phyloP scores from a whole-genome alignment of 2,329 filamentous ascomycete species.

The Apiospora phragmitis region DNA sequence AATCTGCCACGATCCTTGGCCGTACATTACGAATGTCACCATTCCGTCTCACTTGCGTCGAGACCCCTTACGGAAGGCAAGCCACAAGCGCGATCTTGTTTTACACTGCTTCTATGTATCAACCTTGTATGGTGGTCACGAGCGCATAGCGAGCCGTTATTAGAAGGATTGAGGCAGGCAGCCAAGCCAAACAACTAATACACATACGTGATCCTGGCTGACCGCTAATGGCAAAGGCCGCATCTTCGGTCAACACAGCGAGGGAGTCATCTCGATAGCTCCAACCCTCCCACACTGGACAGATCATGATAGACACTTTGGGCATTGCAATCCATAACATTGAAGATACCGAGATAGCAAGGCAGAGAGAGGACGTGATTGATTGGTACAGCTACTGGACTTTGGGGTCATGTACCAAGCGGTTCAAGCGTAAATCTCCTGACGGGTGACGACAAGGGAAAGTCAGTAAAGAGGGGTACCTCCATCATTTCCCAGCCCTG shows the following conservation, averaged over 20 bases:
- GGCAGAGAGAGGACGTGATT: not conserved
- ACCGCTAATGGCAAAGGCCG: not conserved
- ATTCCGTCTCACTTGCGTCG: not conserved
- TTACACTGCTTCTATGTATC: not conserved
- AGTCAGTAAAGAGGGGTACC: not conserved
- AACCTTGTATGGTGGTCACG: not conserved
- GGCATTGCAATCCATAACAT: not conserved
- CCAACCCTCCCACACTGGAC: not conserved
- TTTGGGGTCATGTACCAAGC: not conserved
- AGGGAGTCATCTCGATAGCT: not conserved
- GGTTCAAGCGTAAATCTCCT: not conserved
- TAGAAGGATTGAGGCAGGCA: not conserved
- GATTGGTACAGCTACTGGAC: not conserved
- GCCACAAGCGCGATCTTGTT: not conserved
- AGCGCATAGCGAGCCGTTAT: not conserved
- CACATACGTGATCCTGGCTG: not conserved
- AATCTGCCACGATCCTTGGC: slow-evolving; percentile 6
- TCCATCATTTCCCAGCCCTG: not conserved
- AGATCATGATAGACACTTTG: not conserved
- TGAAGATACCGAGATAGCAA: not conserved
- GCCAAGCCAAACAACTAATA: not conserved
- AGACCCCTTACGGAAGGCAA: not conserved
- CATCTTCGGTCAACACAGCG: not conserved
- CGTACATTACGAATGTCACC: not conserved
- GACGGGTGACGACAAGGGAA: not conserved